phyloP scores from a whole-genome alignment of 2,329 filamentous ascomycete species.

The Hypoxylon sp. region DNA sequence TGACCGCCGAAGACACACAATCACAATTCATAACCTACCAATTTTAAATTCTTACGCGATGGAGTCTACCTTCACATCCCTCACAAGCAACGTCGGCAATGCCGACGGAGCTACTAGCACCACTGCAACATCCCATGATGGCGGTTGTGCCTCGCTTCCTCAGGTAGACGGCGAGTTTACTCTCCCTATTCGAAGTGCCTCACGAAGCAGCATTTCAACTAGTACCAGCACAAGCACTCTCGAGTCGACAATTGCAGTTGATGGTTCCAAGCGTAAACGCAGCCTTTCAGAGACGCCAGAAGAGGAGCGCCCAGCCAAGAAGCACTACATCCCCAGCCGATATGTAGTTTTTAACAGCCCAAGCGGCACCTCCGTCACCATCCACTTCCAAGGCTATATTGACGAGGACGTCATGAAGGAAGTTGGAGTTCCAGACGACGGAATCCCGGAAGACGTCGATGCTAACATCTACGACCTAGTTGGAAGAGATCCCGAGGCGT shows the following conservation, averaged over 20 bases:
- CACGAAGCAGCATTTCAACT: background rate
- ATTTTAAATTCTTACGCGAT: background rate
- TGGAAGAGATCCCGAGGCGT: background rate
- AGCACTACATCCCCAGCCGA: background rate
- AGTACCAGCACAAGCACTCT: background rate
- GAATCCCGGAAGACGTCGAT: conserved; percentile 16
- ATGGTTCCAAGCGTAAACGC: background rate
- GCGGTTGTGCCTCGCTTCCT: background rate
- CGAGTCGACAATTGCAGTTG: background rate
- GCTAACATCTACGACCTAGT: conserved; percentile 19
- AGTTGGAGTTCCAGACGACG: background rate
- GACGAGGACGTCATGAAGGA: background rate
- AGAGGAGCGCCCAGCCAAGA: background rate
- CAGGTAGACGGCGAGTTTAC: background rate
- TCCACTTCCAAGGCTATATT: background rate
- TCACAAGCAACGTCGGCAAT: background rate
- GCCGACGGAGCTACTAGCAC: background rate
- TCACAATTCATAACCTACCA: background rate
- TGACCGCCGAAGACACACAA: background rate
- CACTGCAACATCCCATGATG: background rate
- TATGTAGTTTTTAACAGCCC: background rate
- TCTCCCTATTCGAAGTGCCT: too few species aligned
- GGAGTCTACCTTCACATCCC: background rate
- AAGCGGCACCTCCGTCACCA: background rate
- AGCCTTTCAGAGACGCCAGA: background rate